Percentiles rank a stretch among this genome's conserved stretches.
phyloP scores from a whole-genome alignment of 176 grass and related monocot species.

The Eragrostis nindensis region DNA sequence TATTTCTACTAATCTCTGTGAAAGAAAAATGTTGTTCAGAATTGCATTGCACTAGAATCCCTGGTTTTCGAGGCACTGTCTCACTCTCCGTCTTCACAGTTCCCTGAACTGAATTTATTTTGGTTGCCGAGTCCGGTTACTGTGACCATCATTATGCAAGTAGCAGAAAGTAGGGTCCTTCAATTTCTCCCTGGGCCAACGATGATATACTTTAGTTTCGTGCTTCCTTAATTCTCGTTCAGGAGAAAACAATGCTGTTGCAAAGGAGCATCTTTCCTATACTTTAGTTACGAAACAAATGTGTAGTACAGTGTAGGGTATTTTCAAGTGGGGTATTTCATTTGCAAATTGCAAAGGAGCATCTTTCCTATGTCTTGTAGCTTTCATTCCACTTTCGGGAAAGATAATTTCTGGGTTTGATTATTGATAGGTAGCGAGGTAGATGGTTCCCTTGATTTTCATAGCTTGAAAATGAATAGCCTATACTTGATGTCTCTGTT shows the following conservation, averaged over 20 bases:
- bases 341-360: constrained; percentile 41
- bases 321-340: constrained; percentile 49
- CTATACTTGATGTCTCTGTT: constrained; percentile 26
- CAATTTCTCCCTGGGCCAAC: constrained; percentile 43
- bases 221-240: constrained; percentile 28
- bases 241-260: constrained; percentile 36
- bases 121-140: constrained; percentile 21
- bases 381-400: constrained; percentile 19
- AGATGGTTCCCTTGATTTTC: constrained; percentile 20
- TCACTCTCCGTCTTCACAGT: constrained; percentile 18
- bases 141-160: constrained; percentile 39
- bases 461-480: background rate
- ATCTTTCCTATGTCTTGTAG: constrained; percentile 35
- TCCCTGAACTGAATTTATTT: constrained; percentile 36
- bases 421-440: background rate
- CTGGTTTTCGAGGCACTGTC: constrained; percentile 23
- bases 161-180: constrained; percentile 37
- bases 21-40: background rate
- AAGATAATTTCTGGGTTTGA: constrained; percentile 31
- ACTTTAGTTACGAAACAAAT: constrained; percentile 51
- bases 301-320: constrained; percentile 34
- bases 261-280: no score
- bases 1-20: constrained; percentile 10
- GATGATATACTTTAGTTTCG: constrained; percentile 43
- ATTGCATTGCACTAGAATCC: background rate